Evolutionary conservation across 176 grass and related monocot species (phyloP).

Genomic region (Musa schizocarpa): DNA sequence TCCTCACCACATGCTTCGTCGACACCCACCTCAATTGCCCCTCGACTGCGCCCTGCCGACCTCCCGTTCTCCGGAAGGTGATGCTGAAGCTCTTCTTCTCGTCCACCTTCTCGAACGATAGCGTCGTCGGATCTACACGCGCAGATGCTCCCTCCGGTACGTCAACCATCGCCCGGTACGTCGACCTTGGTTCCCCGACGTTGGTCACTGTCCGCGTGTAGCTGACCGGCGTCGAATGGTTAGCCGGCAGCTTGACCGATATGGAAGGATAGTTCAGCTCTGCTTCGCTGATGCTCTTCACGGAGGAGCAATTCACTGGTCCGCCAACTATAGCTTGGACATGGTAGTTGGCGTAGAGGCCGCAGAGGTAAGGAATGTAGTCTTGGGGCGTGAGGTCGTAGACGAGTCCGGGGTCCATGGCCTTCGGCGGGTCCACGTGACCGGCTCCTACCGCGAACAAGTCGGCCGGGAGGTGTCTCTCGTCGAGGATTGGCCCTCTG

Average conservation of each 20-base stretch:
- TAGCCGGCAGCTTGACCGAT: conserved; percentile 33
- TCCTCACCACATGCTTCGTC: conserved; percentile 54
- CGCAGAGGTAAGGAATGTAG: conserved; percentile 60
- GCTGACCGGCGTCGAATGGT: conserved; percentile 45
- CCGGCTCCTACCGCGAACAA: conserved; percentile 47
- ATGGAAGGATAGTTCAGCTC: conserved; percentile 85
- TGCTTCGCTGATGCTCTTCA: conserved; percentile 49
- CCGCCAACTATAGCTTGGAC: conserved; percentile 32
- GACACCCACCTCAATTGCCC: conserved; percentile 74
- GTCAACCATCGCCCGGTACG: conserved; percentile 44
- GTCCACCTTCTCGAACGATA: conserved; percentile 37
- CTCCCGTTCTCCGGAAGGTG: conserved; percentile 35
- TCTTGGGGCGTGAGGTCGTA: conserved; percentile 53
- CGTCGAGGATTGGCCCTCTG: conserved; percentile 40
- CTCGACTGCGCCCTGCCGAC: conserved; percentile 33
- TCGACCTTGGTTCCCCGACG: conserved; percentile 40
- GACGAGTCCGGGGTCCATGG: conserved; percentile 50
- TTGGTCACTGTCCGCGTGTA: conserved; percentile 55
- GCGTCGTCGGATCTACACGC: conserved; percentile 42
- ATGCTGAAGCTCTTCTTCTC: conserved; percentile 75
- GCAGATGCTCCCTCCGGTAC: conserved; percentile 51
- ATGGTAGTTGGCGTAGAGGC: conserved; percentile 47
- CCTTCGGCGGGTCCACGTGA: conserved; percentile 43
- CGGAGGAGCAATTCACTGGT: conserved; percentile 23
- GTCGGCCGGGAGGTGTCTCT: conserved; percentile 23